Percentiles rank a stretch among this genome's conserved stretches.
These are phyloP conservation scores for Aspergillus funiculosus DNA, from an alignment of 495 filamentous ascomycete species.

Conservation along the genomic window DNA sequence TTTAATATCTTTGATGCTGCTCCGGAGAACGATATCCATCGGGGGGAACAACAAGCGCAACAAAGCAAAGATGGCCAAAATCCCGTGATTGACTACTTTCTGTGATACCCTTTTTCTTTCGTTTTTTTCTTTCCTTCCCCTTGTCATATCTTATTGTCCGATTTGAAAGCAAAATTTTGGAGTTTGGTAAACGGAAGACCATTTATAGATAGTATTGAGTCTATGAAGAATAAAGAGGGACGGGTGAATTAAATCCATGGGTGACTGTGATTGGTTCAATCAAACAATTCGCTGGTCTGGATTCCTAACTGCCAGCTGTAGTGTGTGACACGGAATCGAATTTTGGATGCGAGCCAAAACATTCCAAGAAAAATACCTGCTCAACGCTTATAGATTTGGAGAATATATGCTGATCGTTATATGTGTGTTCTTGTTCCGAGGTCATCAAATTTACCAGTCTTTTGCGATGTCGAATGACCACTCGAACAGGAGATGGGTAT, in stretches of 20 bases:
- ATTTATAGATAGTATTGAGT: slow-evolving; percentile 27
- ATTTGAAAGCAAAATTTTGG: slow-evolving; percentile 22
- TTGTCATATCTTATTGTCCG: slow-evolving; percentile 4
- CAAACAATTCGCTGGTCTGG: neutral
- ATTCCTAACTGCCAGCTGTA: neutral
- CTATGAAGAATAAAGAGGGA: slow-evolving; percentile 18
- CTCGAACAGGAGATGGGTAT: slow-evolving; percentile 79
- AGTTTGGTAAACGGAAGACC: slow-evolving; percentile 29
- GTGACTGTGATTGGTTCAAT: neutral
- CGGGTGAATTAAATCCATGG: slow-evolving; percentile 8
- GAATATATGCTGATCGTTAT: slow-evolving; percentile 18
- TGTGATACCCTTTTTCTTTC: slow-evolving; percentile 49
- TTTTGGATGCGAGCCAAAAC: slow-evolving; percentile 9
- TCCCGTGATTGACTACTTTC: slow-evolving; percentile 67
- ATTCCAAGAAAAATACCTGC: slow-evolving; percentile 9
- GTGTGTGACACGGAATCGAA: neutral
- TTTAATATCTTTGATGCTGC: slow-evolving; percentile 98
- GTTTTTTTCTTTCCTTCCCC: neutral
- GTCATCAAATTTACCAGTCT: slow-evolving; percentile 57
- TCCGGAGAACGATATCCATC: slow-evolving; percentile 88
- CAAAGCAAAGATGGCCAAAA: slow-evolving; percentile 54
- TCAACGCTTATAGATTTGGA: slow-evolving; percentile 17
- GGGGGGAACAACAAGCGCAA: slow-evolving; percentile 60
- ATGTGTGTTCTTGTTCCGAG: slow-evolving; percentile 7
- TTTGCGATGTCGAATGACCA: slow-evolving; percentile 95